Base-by-base conservation (phyloP, 495 filamentous ascomycete species). In the Barbatosphaeria neglecta region DNA sequence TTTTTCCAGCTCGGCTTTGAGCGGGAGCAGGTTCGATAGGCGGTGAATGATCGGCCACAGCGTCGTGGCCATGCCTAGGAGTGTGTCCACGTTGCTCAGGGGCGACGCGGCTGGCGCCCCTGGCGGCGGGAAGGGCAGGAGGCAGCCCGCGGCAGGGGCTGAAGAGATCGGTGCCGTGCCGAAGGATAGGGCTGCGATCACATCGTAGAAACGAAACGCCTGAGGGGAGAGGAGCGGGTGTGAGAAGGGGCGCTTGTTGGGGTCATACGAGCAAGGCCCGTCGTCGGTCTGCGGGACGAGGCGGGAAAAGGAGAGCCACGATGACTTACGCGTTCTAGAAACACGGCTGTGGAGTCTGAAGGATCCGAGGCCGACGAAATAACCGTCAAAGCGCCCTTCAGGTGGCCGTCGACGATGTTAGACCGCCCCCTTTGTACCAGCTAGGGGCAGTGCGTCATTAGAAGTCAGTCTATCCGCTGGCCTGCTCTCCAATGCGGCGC, bases 131-230 rank as follows among this genome's bases (percentile, higher is more conserved):
- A 72, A 56, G 8, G 66, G 64, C 1, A 64, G 45, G 4, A 71
- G 62, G 35, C 67, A 65, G 20, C 64, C 64, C 9, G 68, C 57
- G 2, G 63, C 60, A 4, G 74, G 74, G 11, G 75, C 72, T 2
- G 63, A 67, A 9, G 72, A 74, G 41, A 78, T 64, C 3, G 78
- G 76, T 7, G 76, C 58, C 7, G 75, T 75, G 47, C 76, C 77
- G 37, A 79, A 68, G n/a, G 78, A 82, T 37, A 82, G 61, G 6
- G 78, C 78, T 8, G 76, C 69, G 17, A 80, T 78, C 15, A 82
- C 78, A 53, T 82, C 78, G 60, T 81, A 82, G 51, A 80, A 82
- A 6, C 76, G 69, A 47, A 82, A 82, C 3, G 76, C 76, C 74
- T 80, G 16, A 11, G 22, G 22, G 37, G 5, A n/a, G n/a, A n/a